Evolutionary conservation across 441 rosid genomes (phyloP), one percentile per base, ranked within the genome.

Genomic region (Corymbia citriodora): DNA sequence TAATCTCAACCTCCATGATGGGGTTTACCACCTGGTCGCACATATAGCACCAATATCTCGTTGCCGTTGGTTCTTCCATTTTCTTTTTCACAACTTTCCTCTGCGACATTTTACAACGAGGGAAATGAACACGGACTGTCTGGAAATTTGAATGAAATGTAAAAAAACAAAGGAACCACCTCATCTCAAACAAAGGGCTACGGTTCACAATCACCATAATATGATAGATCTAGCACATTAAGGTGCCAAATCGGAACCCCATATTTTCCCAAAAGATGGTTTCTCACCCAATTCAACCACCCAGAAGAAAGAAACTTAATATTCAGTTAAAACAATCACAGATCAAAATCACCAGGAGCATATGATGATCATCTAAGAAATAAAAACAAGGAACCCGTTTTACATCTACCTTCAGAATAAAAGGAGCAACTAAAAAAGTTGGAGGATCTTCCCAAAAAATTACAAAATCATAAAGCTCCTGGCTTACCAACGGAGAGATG

Each of bases 31-130:
- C 93, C 87, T 88, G 96, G 55, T 93, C 89, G 90, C 99, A 96
- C 95, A 88, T 83, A 90, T 97, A 90, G 93, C 99, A 97, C 98
- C 98, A 96, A 87, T 96, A 97, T 88, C 93, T 93, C 45, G 94
- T 92, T 89, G 92, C 94, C 57, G 91, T 48, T 33, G 88, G 88
- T 36, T 87, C 88, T 87, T 87, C 88, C 88, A 87, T 87, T 87
- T 55, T 55, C 61, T 40, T 87, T 40, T 45, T 87, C 85, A 21
- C n/a, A 21, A 40, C 85, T 74, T 74, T 40, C 85, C 50, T 21
- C 85, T 74, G 85, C 85, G 50, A 40, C 85, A 23, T 74, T 74
- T 74, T 23, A 74, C 25, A 74, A 40, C 85, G n/a, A 1, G 85
- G 50, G 5, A 40, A 74, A 74, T 74, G 85, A 74, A 74, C 85